Conservation (phyloP, 2,329 filamentous ascomycete genomes). For the Chrysoporthe deuterocubensis region DNA sequence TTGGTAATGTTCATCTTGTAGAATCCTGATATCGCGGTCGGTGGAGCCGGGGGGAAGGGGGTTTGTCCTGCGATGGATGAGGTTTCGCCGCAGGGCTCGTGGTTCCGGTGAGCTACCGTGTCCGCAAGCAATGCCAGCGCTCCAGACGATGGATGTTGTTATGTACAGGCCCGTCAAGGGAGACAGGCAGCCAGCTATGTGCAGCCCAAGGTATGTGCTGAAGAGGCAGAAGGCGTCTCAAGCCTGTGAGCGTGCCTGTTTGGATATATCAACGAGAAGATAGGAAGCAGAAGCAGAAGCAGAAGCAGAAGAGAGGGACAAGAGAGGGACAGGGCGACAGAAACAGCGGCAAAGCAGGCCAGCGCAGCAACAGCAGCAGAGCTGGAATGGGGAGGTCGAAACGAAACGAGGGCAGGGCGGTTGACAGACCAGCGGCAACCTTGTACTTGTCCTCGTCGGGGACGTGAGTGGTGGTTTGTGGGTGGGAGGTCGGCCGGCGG, state of each 20-base stretch:
- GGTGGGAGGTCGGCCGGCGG: neutral
- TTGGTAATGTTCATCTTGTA: conserved; percentile 67
- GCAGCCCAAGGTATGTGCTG: too few relatives aligned
- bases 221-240: neutral
- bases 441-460: conserved; percentile 12
- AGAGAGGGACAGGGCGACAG: conserved; percentile 1
- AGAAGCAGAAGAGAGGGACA: neutral
- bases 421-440: conserved; percentile 16
- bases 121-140: too few relatives aligned
- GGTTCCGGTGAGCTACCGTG: neutral
- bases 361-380: neutral
- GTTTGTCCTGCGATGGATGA: neutral
- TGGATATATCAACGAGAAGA: conserved; percentile 4
- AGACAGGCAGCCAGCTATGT: too few relatives aligned
- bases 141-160: neutral
- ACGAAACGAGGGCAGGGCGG: neutral
- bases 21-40: conserved; percentile 6
- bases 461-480: neutral
- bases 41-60: neutral
- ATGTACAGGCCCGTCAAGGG: conserved; percentile 2
- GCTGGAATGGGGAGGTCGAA: conserved; percentile 2
- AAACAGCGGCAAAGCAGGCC: neutral
- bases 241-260: neutral
- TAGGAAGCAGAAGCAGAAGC: neutral
- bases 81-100: neutral